Conservation (phyloP, 1,284 basidiomycete genomes). For the Boletellus deceptivus region DNA sequence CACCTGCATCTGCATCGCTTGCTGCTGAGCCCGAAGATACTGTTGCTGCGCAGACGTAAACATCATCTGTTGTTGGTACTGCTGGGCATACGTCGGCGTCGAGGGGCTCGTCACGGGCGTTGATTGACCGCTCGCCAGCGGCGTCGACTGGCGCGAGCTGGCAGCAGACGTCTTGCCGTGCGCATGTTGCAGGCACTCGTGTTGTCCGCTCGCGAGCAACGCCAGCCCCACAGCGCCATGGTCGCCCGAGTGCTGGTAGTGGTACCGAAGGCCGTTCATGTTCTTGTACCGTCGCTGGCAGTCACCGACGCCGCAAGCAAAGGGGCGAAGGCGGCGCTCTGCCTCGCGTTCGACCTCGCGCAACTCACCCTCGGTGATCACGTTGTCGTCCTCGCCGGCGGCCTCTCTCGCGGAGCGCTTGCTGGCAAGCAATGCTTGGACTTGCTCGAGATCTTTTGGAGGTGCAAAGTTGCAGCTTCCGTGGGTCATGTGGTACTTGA, state of each 20-base stretch:
- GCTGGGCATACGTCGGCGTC: constrained; percentile 32
- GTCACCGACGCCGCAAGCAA: constrained; percentile 86
- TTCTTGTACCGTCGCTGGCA: constrained; percentile 97
- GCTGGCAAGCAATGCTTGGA: constrained; percentile 63
- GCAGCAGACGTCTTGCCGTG: constrained; percentile 29
- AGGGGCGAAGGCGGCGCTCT: constrained; percentile 77
- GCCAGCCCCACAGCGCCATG: constrained; percentile 87
- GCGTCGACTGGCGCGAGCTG: constrained; percentile 35
- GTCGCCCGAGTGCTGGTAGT: constrained; percentile 95
- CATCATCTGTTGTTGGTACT: constrained; percentile 40
- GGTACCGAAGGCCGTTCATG: constrained; percentile 94
- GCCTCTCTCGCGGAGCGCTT: constrained; percentile 48
- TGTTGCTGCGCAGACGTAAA: constrained; percentile 35
- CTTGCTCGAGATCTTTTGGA: constrained; percentile 73
- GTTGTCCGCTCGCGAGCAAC: constrained; percentile 81
- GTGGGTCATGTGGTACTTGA: constrained; percentile 97
- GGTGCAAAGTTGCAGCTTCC: constrained; percentile 92
- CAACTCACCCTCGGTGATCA: constrained; percentile 65
- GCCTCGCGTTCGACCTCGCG: constrained; percentile 79
- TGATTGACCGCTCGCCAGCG: constrained; percentile 31
- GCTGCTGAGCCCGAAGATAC: constrained; percentile 33
- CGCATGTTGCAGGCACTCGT: constrained; percentile 51
- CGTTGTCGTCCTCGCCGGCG: constrained; percentile 34
- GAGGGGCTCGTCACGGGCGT: constrained; percentile 30
- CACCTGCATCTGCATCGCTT: constrained; percentile 32